phyloP scores from a whole-genome alignment of 1,284 basidiomycete genomes.

The Termitomyces sp. region DNA sequence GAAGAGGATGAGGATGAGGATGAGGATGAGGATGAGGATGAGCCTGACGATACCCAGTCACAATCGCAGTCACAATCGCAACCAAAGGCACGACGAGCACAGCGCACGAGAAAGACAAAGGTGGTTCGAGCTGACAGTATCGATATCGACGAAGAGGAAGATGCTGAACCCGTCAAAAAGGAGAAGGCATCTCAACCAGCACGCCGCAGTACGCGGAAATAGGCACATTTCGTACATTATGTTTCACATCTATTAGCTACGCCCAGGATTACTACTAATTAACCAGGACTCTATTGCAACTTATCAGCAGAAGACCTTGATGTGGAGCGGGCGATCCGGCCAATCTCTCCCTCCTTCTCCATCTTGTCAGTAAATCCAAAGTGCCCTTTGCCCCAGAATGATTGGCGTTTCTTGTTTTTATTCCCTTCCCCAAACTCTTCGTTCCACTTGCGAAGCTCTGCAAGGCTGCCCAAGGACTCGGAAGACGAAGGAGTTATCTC shows the following conservation, averaged over 20 bases:
- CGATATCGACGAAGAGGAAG: constrained; percentile 23
- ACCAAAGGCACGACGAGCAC: constrained; percentile 11
- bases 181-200: constrained; percentile 3
- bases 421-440: constrained; percentile 86
- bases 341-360: constrained; percentile 33
- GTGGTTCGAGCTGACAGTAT: constrained; percentile 10
- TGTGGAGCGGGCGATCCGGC: constrained; percentile 31
- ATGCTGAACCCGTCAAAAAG: constrained; percentile 18
- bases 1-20: constrained; percentile 31
- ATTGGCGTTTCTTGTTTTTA: constrained; percentile 50
- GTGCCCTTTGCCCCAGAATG: constrained; percentile 69
- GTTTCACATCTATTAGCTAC: constrained; percentile 8
- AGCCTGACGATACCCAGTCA: constrained; percentile 21
- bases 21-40: constrained; percentile 30
- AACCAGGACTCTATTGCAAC: constrained; percentile 6
- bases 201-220: constrained; percentile 25
- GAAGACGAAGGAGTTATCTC: constrained; percentile 86
- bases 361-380: constrained; percentile 63
- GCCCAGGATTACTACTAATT: neutral
- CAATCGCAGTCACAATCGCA: constrained; percentile 19
- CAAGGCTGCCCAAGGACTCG: constrained; percentile 73
- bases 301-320: constrained; percentile 2
- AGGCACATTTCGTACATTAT: constrained; percentile 4
- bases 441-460: constrained; percentile 86
- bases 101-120: constrained; percentile 16